Evolutionary conservation across 768 basidiomycete species (phyloP), one percentile per base, ranked within the genome.

Genomic region (Mycena alexandri): DNA sequence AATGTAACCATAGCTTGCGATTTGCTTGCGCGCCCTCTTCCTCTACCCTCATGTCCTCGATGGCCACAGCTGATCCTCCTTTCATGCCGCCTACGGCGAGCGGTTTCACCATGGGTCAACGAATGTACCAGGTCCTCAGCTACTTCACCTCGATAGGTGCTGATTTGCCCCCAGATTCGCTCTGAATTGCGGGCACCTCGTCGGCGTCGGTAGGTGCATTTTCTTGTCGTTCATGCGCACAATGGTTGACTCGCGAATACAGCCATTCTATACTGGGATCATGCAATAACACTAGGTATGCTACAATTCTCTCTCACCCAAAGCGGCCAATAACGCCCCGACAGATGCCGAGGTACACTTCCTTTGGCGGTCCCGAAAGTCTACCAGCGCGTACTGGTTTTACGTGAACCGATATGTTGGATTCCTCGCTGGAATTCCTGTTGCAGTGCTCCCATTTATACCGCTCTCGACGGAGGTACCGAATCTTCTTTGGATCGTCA

Each of bases 351-450:
- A 68, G 29, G 54, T 68, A 12, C 43, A 43, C 21, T 53, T 69
- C 44, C 57, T 81, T 5, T 81, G 80, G 80, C 66, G 72, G 34
- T 67, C 70, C n/a, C 72, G 73, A 16, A 71, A 72, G 38, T 63
- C 71, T 4, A 2, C 61, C 11, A 67, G 74, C 17, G 69, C 75
- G 2, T 63, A 73, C 17, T 57, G 76, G 16, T 81, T 81, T 63
- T 74, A 75, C 42, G 33, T 76, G 14, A 81, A 81, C 65, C 76
- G 80, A 7, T 81, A 81, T 42, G 25, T 78, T 13, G 74, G 75
- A 1, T 54, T 76, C 58, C 11, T 65, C 48, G 43, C 36, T 34
- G 38, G 41, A 14, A 59, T 69, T 12, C 43, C 58, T 1, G 38
- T 48, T 14, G 33, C 57, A 13, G 19, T 29, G n/a, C 25, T 55